These are phyloP conservation scores for Lipomyces yamanashiensis DNA, from an alignment of 805 yeast species.

Conservation along the genomic window DNA sequence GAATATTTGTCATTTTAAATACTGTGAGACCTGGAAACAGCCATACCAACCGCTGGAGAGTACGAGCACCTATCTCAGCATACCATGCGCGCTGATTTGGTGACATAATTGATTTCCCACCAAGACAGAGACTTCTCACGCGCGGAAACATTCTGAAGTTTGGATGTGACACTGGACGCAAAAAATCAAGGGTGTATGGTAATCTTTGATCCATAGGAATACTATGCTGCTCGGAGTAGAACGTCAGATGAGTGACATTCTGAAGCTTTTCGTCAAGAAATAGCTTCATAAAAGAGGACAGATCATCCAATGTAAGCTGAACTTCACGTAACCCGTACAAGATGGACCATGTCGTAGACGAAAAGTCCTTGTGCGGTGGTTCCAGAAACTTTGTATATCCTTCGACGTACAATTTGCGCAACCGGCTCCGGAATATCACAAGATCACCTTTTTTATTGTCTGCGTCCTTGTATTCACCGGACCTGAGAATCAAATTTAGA, in stretches of 20 bases:
- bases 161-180: constrained; percentile 2
- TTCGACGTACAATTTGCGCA: constrained; percentile 3
- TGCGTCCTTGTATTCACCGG: constrained; percentile 1
- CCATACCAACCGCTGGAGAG: constrained; percentile 11
- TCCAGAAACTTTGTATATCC: constrained; percentile 10
- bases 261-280: constrained; percentile 3
- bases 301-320: constrained; percentile 9
- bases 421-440: constrained; percentile 1
- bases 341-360: constrained; percentile 10
- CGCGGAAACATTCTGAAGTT: constrained; percentile 10
- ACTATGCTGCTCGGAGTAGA: constrained; percentile 2
- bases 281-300: constrained; percentile 7
- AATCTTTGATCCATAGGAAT: neutral
- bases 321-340: constrained; percentile 10
- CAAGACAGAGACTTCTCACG: constrained; percentile 1
- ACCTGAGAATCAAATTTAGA: neutral
- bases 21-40: constrained; percentile 7
- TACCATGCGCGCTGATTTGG: constrained; percentile 5
- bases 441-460: constrained; percentile 1
- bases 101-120: constrained; percentile 5
- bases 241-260: neutral
- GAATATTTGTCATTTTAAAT: constrained; percentile 9
- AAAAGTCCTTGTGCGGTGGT: neutral
- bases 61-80: constrained; percentile 11
- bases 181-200: constrained; percentile 1